Evolutionary conservation across 1,284 basidiomycete genomes (phyloP), one percentile per base, ranked within the genome.

Genomic region (Cutaneotrichosporon spelunceum): DNA sequence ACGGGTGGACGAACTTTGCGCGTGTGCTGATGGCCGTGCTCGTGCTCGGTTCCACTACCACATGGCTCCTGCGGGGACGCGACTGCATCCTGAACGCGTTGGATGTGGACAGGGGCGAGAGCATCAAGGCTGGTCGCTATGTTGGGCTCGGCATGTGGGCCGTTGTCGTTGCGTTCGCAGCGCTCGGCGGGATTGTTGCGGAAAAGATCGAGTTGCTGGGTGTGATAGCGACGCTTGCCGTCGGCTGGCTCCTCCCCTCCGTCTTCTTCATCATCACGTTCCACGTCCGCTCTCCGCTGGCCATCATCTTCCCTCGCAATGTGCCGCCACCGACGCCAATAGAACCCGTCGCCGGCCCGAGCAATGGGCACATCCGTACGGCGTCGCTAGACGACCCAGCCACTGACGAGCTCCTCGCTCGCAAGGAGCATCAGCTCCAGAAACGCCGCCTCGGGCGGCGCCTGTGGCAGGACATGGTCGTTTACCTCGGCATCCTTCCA

Each of bases 231-330:
- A 71, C 72, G 0, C 57, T 80, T 4, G 72, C 73, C 1, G 70
- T 80, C 4, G 74, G 75, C 3, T 80, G 78, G 76, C 68, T 80
- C 21, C 56, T 80, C n/a, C 79, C 79, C 33, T 72, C 78, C 26
- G 64, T 81, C 34, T 78, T 79, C 69, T 81, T 80, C 72, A 77
- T 81, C 66, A 75, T 79, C 62, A 79, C 79, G 11, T 80, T 80
- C 68, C 79, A 81, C 63, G 74, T 81, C 30, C 72, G 77, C 39
- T 77, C 76, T 9, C 79, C 79, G 2, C 67, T 79, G 5, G 73
- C 79, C 10, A 81, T 81, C 64, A 74, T 81, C 60, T 78, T 80
- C 61, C 78, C 62, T 1, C 30, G 42, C 33, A 44, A 64, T 53
- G 64, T 56, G 11, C 61, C 64, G 29, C 57, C 61, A 33, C 59